A percentile compares a stretch with the other conserved stretches of the same genome.
These are phyloP conservation scores for Spatholobus suberectus DNA, from an alignment of 306 rosid species.

Conservation along the genomic window DNA sequence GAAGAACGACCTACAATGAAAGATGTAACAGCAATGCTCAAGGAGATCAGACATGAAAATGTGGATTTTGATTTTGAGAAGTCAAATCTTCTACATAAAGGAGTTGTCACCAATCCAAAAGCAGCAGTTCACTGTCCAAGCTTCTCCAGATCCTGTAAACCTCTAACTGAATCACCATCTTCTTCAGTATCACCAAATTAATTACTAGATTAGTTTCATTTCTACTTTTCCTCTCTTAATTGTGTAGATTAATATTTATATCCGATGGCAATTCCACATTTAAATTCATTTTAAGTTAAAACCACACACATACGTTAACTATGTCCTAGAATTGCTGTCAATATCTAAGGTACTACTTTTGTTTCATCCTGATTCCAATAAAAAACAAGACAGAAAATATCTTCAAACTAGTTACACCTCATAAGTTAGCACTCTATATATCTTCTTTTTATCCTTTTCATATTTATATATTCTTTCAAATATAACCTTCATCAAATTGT, in stretches of 20 bases:
- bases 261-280: constrained; percentile 39
- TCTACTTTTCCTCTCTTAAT: constrained; percentile 20
- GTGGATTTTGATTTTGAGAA: constrained; percentile 55
- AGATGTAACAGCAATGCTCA: constrained; percentile 79
- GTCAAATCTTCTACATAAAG: constrained; percentile 49
- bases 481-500: neutral
- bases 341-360: neutral
- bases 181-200: constrained; percentile 40
- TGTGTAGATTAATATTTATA: constrained; percentile 41
- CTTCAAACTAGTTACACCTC: neutral
- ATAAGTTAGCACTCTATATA: neutral
- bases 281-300: neutral
- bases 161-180: constrained; percentile 64
- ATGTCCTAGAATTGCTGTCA: constrained; percentile 9
- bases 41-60: constrained; percentile 67
- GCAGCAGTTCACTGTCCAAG: constrained; percentile 68
- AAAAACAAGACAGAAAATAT: neutral
- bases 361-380: neutral
- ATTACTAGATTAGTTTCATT: constrained; percentile 32
- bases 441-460: neutral
- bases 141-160: constrained; percentile 78
- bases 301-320: neutral
- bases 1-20: constrained; percentile 83
- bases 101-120: constrained; percentile 43
- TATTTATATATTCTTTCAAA: neutral